phyloP scores from a whole-genome alignment of 2,329 filamentous ascomycete genomes.

The Rhynchosporium secalis region DNA sequence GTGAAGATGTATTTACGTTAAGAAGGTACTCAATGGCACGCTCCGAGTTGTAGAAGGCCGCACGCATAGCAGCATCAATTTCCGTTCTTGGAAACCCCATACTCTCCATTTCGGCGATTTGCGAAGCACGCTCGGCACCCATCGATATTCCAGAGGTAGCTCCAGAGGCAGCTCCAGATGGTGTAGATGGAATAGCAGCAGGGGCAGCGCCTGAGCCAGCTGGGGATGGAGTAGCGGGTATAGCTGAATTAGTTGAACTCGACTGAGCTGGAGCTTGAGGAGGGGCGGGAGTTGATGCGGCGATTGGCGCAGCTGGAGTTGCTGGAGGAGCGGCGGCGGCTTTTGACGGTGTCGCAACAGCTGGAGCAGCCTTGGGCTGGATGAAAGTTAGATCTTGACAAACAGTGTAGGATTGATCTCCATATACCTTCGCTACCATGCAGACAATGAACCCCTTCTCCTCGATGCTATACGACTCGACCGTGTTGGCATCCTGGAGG shows the following conservation, averaged over 20 bases:
- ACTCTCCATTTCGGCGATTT: conserved; percentile 89
- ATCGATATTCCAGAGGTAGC: conserved; percentile 83
- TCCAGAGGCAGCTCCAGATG: conserved; percentile 71
- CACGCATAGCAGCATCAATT: conserved; percentile 92
- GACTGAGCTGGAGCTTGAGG: conserved; percentile 64
- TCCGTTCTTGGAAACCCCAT: conserved; percentile 92
- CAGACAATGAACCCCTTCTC: conserved; percentile 99
- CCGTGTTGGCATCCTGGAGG: conserved; percentile 93
- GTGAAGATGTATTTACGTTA: conserved; percentile 57
- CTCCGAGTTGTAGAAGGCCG: conserved; percentile 95
- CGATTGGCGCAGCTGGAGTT: conserved; percentile 61
- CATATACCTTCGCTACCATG: conserved; percentile 88
- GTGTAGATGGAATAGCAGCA: conserved; percentile 46
- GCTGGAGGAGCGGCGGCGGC: conserved; percentile 46
- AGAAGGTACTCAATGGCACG: conserved; percentile 95
- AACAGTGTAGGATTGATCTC: background rate
- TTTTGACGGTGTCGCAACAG: conserved; percentile 55
- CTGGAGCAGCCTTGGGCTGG: conserved; percentile 67
- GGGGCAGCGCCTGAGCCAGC: conserved; percentile 51
- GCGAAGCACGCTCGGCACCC: conserved; percentile 77
- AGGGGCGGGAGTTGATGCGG: conserved; percentile 56
- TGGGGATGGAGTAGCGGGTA: conserved; percentile 50
- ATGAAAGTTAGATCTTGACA: conserved; percentile 30
- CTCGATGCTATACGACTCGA: conserved; percentile 96
- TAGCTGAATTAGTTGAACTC: conserved; percentile 49